Percentiles rank a stretch among this genome's conserved stretches.
phyloP scores from a whole-genome alignment of 2,329 filamentous ascomycete genomes.

The Capronia americana region DNA sequence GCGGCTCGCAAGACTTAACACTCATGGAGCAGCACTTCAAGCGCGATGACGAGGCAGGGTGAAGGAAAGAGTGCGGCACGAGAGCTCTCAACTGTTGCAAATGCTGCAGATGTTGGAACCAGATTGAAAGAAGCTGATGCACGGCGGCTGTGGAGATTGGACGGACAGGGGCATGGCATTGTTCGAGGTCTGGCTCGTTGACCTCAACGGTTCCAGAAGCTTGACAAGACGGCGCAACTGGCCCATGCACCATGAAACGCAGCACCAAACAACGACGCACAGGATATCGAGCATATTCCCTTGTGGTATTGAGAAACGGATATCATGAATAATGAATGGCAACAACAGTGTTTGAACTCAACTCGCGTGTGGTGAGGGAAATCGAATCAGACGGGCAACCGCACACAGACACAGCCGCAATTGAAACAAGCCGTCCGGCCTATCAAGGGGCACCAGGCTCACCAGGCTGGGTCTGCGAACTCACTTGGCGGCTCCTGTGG shows the following conservation, averaged over 20 bases:
- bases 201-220: background rate
- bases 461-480: conserved; percentile 1
- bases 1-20: background rate
- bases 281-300: background rate
- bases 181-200: background rate
- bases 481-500: background rate
- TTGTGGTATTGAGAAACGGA: background rate
- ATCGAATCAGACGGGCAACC: background rate
- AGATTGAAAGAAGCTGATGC: background rate
- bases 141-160: background rate
- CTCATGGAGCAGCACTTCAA: background rate
- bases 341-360: background rate
- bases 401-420: background rate
- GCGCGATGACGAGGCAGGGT: background rate
- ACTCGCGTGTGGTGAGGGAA: background rate
- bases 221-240: background rate
- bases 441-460: background rate
- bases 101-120: background rate
- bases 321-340: conserved; percentile 3
- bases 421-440: conserved; percentile 2
- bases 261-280: background rate
- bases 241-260: background rate
- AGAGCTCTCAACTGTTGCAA: background rate
- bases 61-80: background rate
- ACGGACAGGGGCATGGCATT: background rate